Base-by-base conservation (phyloP, 345 rosid genomes). In the Tarenaya hassleriana region DNA sequence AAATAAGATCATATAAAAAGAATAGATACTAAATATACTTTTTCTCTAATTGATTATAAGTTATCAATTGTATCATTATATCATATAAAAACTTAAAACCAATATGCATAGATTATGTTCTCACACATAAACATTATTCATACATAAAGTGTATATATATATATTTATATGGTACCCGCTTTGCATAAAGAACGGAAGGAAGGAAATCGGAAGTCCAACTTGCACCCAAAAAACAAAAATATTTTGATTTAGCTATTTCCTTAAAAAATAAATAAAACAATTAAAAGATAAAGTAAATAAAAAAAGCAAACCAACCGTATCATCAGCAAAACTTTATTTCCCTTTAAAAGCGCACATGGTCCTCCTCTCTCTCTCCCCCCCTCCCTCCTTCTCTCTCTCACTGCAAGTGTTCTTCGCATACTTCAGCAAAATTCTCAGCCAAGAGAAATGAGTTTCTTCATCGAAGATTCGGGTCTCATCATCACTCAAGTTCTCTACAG, bases 401-500 rank as follows among this genome's bases (percentile, higher is more conserved):
- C 12, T 16, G 5, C 31, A 41, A 13, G n/a, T 43, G 5, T 20
- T 39, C 31, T 3, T 15, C 9, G 11, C 32, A 12, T 16, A 8
- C 17, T 9, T 29, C 46, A 32, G 31, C 60, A 11, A 48, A 9
- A 24, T 3, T 10, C 7, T 20, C 57, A 21, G 2, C 10, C 14
- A 6, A n/a, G 7, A 13, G 21, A 47, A 15, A 84, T 84, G 95
- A 71, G 86, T 42, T 68, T 79, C 70, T 81, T 77, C 44, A 73
- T 70, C 18, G 96, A 82, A 38, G 88, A 84, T 52, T 79, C 89
- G 4, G 65, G 80, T 55, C 61, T 73, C 37, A 64, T 80, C 1
- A 50, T 75, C 21, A 67, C 79, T 39, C 85, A 86, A 17, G 41
- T 79, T 48, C 73, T 91, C 15, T 84, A 91, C 95, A 68, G 81